A percentile compares a stretch with the other conserved stretches of the same genome.
Conservation (phyloP, 345 rosid species). For the Dipteronia dyeriana region DNA sequence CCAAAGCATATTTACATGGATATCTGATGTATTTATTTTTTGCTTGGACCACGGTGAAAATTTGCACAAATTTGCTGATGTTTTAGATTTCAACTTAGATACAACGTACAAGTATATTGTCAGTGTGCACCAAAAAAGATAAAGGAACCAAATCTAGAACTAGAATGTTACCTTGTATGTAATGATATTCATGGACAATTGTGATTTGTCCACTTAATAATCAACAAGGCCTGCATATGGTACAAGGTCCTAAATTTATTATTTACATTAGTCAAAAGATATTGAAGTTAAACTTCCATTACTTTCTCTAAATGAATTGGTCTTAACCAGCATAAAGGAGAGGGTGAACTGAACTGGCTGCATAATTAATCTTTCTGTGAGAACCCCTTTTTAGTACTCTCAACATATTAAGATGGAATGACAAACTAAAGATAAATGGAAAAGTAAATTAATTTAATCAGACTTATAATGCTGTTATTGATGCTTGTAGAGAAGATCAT, state of each 20-base stretch:
- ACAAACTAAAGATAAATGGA: neutral
- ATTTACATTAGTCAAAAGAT: too few species aligned
- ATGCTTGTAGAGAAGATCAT: neutral
- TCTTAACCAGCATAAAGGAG: neutral
- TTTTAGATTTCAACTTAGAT: neutral
- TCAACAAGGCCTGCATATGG: too few species aligned
- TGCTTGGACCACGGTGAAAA: neutral
- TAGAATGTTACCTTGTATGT: neutral
- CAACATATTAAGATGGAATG: neutral
- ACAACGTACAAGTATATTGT: neutral
- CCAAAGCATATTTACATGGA: too few species aligned
- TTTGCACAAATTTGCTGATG: neutral
- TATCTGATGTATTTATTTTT: neutral
- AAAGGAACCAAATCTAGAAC: too few species aligned
- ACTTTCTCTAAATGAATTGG: neutral
- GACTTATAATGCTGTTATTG: neutral
- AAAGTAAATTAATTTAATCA: neutral
- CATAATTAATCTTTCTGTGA: neutral
- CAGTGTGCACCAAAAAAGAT: neutral
- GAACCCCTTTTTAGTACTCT: neutral
- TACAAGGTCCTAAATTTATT: too few species aligned
- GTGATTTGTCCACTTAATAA: too few species aligned
- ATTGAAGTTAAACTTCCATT: neutral
- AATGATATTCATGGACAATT: neutral
- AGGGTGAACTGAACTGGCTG: neutral